phyloP scores from a whole-genome alignment of 371 early-diverging fungal species.

The Choanephora cucurbitarum region DNA sequence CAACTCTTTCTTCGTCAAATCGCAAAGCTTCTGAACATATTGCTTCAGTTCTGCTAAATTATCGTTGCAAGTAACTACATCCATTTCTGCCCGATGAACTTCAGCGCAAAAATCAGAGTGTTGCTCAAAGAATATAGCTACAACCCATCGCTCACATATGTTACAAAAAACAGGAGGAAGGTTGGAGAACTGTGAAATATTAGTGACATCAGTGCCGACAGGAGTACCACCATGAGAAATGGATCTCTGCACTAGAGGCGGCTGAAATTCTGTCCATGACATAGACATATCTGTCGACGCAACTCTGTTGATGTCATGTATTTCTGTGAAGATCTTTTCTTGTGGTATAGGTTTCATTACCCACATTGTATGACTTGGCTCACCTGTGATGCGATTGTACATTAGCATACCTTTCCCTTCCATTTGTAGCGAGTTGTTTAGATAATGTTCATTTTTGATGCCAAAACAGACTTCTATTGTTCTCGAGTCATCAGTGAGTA shows the following conservation, averaged over 20 bases:
- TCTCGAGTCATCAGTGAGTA: constrained; percentile 67
- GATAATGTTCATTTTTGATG: constrained; percentile 8
- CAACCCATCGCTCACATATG: constrained; percentile 79
- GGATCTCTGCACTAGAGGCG: constrained; percentile 10
- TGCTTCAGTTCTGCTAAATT: constrained; percentile 64
- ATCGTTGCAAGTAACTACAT: constrained; percentile 71
- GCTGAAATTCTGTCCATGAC: not conserved
- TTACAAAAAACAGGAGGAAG: constrained; percentile 67
- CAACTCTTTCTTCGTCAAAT: constrained; percentile 34
- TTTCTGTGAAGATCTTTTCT: constrained; percentile 6
- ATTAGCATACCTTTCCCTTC: constrained; percentile 93
- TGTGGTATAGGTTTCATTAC: constrained; percentile 64
- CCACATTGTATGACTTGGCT: constrained; percentile 85
- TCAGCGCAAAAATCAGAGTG: constrained; percentile 77
- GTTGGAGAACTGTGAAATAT: constrained; percentile 2
- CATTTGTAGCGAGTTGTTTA: constrained; percentile 58
- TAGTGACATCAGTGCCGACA: not conserved
- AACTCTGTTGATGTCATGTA: not conserved
- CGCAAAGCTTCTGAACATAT: constrained; percentile 56
- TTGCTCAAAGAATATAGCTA: constrained; percentile 75
- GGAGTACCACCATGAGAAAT: constrained; percentile 21
- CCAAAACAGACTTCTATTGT: constrained; percentile 79
- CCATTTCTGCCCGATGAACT: constrained; percentile 80
- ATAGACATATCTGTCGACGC: not conserved
- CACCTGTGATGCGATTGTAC: constrained; percentile 67